These are phyloP conservation scores for Saccharomyces hybrid DNA, from an alignment of 1,139 yeast species.

Conservation along the genomic window DNA sequence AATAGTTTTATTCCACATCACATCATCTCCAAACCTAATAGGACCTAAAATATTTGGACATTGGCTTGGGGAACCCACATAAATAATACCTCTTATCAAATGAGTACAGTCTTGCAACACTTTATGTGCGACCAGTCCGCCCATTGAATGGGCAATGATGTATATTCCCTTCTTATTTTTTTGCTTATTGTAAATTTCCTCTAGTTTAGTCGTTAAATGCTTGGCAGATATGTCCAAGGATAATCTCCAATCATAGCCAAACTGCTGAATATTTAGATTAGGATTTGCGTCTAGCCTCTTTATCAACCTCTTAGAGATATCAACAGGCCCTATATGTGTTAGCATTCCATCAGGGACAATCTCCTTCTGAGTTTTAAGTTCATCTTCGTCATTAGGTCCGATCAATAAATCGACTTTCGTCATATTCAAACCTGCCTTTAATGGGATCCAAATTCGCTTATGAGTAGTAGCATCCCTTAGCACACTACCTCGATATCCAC, in stretches of 20 bases:
- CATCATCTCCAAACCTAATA: slow-evolving; percentile 70
- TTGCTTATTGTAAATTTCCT: slow-evolving; percentile 36
- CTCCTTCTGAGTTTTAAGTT: slow-evolving; percentile 39
- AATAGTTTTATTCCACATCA: slow-evolving; percentile 63
- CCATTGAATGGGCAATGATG: slow-evolving; percentile 88
- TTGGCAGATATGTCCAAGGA: slow-evolving; percentile 50
- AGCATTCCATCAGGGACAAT: slow-evolving; percentile 72
- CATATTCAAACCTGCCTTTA: slow-evolving; percentile 75
- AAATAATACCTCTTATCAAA: slow-evolving; percentile 62
- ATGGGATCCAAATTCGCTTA: slow-evolving; percentile 76
- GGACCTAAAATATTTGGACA: slow-evolving; percentile 88
- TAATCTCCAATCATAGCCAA: slow-evolving; percentile 89
- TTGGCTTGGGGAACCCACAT: slow-evolving; percentile 78
- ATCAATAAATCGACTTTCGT: slow-evolving; percentile 59
- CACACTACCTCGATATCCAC: slow-evolving; percentile 83
- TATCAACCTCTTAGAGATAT: slow-evolving; percentile 57
- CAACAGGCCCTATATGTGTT: slow-evolving; percentile 82
- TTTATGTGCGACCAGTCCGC: slow-evolving; percentile 78
- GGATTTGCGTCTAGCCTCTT: slow-evolving; percentile 50
- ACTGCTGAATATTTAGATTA: slow-evolving; percentile 57
- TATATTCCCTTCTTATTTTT: slow-evolving; percentile 43
- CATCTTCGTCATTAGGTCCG: slow-evolving; percentile 66
- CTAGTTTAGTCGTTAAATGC: slow-evolving; percentile 43
- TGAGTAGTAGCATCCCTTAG: slow-evolving; percentile 57
- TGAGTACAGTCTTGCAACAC: slow-evolving; percentile 62